Evolutionary conservation across 1,284 basidiomycete species (phyloP).

Genomic region (Cutaneotrichosporon sp.): DNA sequence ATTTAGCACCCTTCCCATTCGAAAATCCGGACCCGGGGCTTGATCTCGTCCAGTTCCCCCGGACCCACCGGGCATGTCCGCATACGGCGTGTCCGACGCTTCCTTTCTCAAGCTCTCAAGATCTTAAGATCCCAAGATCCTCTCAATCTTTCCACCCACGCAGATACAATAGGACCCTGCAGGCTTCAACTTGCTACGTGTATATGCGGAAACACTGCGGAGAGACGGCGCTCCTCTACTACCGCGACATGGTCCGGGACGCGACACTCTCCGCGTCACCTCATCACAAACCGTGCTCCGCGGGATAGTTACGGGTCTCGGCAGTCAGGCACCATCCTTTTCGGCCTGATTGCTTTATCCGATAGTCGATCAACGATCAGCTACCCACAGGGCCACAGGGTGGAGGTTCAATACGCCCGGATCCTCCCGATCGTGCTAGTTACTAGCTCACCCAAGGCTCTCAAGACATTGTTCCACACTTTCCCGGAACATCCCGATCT

Average conservation of each 20-base stretch:
- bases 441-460: background rate
- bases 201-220: background rate
- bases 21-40: constrained; percentile 1
- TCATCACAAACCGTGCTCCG: background rate
- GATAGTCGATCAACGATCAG: background rate
- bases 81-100: background rate
- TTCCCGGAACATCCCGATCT: constrained; percentile 1
- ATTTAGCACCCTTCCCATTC: constrained; percentile 1
- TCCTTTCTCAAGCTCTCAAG: background rate
- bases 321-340: background rate
- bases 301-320: background rate
- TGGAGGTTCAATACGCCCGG: background rate
- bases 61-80: background rate
- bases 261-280: background rate
- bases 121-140: no score
- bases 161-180: background rate
- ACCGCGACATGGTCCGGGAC: background rate
- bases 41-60: background rate
- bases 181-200: background rate
- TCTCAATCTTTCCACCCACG: background rate
- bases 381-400: no score
- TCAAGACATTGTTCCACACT: background rate
- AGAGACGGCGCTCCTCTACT: background rate
- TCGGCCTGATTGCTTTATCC: constrained; percentile 8
- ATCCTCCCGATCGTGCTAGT: background rate